Base-by-base conservation (phyloP, 441 rosid species). In the Macaranga tanarius region DNA sequence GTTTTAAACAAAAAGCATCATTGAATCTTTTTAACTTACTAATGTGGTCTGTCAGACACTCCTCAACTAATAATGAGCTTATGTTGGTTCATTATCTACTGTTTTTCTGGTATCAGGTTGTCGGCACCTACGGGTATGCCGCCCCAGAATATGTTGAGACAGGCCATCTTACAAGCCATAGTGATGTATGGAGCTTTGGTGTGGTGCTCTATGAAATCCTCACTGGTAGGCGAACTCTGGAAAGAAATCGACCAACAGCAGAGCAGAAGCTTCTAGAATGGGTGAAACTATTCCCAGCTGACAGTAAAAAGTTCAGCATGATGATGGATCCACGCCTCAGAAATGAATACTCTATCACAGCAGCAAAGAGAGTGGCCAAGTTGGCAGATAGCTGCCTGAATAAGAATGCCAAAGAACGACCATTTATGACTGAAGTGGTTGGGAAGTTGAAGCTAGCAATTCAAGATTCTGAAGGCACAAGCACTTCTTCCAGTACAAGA, bases 61-160 rank as follows among this genome's bases (percentile, higher is more conserved):
- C 38, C 38, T 5, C 5, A 31, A 1, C 38, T 31, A 31, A 31
- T 2, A 31, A 31, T 31, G 38, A 31, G 47, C 62, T 28, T 15
- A 15, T 52, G 22, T 40, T 50, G 23, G 45, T 23, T 40, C 0
- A 16, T 17, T 10, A 25, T 5, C 10, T 65, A 40, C 20, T 62
- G 38, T 42, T 42, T 42, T 52, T 22, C n/a, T 62, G 71, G 65
- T 58, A 45, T 58, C 70, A 90, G 99, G 94, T 85, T 31, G 95
- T 92, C 16, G 97, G 99, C n/a, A 95, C 99, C 23, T 75, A 85
- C 1, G 99, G 99, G 9, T 92, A 95, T 75, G 99, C 99, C 47
- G 97, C 95, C 54, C 99, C 99, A 0, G 99, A 95, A 72, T 95
- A 95, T 62, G 82, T 92, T 1, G 83, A 92, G 82, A 92, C 99